Base-by-base conservation (phyloP, 2,329 filamentous ascomycete species). In the Neofusicoccum parvum region DNA sequence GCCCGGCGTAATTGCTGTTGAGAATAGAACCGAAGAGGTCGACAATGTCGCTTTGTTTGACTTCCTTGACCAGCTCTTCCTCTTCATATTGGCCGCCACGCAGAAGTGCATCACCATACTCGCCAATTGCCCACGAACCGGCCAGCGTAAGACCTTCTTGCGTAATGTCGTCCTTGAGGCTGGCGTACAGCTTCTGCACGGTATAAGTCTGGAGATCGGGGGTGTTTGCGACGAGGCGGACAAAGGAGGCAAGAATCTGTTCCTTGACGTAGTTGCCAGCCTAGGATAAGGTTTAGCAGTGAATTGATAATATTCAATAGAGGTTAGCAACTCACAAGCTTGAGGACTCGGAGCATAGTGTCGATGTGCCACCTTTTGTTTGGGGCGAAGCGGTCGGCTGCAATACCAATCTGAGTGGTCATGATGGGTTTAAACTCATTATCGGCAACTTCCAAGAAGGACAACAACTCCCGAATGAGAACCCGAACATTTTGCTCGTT, bases 361-460 rank as follows among this genome's bases (percentile, higher is more conserved):
- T 99, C 95, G 71, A 98, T 90, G 76, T 99, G 95, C 95, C 95
- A 99, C 75, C 95, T 86, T 81, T 98, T 98, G 80, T 95, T 98
- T 0, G 95, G 96, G 1, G 95, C 92, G 79, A 92, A 99, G 70
- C 94, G 89, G 78, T 99, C 95, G 6, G 96, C 95, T 11, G 96
- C 95, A 72, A 99, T 92, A 27, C 95, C 95, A 76, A 99, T 99
- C 75, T 99, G 95, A 62, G 90, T 95, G 1, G 95, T 99, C 94
- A 99, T 97, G 62, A 92, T 92, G 6, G 95, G 92, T 81, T 99
- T 99, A 82, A 99, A 99, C 78, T 99, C 95, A 70, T 96, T 97
- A 74, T 99, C 95, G 64, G 96, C 94, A 60, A 97, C 93, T 78
- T 99, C 95, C 66, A 99, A 80, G 84, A 99, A 99, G 6, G 95